These are phyloP conservation scores for Strigomonas culicis DNA, from an alignment of 208 protist genomes.

Conservation along the genomic window DNA sequence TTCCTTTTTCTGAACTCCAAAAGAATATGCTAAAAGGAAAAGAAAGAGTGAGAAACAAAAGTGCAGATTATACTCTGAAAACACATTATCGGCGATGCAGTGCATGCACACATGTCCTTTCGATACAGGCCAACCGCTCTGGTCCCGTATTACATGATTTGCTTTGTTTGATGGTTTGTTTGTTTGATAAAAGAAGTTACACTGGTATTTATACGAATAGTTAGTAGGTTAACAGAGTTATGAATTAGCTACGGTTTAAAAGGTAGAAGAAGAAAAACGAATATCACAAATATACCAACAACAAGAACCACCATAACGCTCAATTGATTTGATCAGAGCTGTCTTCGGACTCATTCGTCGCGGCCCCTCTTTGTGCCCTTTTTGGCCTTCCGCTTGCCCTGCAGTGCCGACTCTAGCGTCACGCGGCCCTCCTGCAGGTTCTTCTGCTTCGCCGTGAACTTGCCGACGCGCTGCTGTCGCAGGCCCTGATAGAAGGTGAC, in stretches of 20 bases:
- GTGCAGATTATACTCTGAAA: no score
- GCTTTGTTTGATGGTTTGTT: no score
- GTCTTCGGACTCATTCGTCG: background rate
- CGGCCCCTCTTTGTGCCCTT: constrained; percentile 2
- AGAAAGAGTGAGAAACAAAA: no score
- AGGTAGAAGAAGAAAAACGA: no score
- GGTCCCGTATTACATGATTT: no score
- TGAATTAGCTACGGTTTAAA: background rate
- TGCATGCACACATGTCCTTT: no score
- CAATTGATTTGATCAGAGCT: background rate
- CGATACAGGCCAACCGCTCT: no score
- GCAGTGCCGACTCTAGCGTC: constrained; percentile 67
- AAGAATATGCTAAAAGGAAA: no score
- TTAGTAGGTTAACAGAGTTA: background rate
- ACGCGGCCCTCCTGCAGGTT: constrained; percentile 45
- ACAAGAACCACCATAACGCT: background rate
- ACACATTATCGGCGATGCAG: no score
- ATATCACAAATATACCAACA: background rate
- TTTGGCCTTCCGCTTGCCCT: constrained; percentile 24
- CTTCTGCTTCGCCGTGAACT: constrained; percentile 62
- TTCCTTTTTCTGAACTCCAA: background rate
- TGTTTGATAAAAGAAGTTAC: no score
- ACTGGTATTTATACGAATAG: background rate
- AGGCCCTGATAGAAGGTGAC: constrained; percentile 62
- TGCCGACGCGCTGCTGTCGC: constrained; percentile 73